These are phyloP conservation scores for Graphilbum sp. DNA, from an alignment of 2,329 filamentous ascomycete species.

Conservation along the genomic window DNA sequence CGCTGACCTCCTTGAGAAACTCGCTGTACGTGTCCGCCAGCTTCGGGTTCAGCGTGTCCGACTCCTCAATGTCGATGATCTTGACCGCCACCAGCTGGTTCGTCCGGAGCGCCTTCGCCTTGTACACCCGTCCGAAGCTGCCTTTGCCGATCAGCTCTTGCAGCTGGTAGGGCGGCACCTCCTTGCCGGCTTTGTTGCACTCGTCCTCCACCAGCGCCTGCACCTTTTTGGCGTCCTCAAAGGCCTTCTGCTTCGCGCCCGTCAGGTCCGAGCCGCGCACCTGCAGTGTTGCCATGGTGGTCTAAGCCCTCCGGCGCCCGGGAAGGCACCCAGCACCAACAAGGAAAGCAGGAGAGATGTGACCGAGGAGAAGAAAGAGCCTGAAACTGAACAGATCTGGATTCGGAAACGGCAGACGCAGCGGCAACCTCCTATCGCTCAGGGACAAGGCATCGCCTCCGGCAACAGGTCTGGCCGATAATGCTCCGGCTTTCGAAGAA, in stretches of 20 bases:
- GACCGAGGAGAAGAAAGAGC: no score
- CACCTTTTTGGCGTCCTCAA: constrained; percentile 50
- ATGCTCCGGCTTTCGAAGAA: no score
- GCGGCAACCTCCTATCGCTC: no score
- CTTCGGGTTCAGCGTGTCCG: constrained; percentile 50
- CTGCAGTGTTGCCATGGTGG: neutral
- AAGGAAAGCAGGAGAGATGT: neutral
- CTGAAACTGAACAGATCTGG: no score
- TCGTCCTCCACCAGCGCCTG: constrained; percentile 40
- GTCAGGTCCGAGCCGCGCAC: neutral
- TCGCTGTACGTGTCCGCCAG: constrained; percentile 52
- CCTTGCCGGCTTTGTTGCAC: constrained; percentile 36
- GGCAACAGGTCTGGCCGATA: no score
- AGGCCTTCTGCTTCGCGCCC: constrained; percentile 25
- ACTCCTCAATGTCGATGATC: constrained; percentile 71
- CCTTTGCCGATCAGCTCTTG: constrained; percentile 54
- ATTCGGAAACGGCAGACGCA: no score
- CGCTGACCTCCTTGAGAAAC: constrained; percentile 50
- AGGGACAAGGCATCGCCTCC: no score
- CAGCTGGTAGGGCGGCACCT: constrained; percentile 43
- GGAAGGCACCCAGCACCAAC: constrained; percentile 13
- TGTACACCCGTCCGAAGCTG: constrained; percentile 52
- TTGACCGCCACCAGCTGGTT: constrained; percentile 49
- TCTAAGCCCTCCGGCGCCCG: constrained; percentile 12
- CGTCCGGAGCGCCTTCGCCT: constrained; percentile 14